Percentiles rank a stretch among this genome's conserved stretches.
These are phyloP conservation scores for Pouteria glomerata DNA, from an alignment of 148 eudicot species.

Conservation along the genomic window DNA sequence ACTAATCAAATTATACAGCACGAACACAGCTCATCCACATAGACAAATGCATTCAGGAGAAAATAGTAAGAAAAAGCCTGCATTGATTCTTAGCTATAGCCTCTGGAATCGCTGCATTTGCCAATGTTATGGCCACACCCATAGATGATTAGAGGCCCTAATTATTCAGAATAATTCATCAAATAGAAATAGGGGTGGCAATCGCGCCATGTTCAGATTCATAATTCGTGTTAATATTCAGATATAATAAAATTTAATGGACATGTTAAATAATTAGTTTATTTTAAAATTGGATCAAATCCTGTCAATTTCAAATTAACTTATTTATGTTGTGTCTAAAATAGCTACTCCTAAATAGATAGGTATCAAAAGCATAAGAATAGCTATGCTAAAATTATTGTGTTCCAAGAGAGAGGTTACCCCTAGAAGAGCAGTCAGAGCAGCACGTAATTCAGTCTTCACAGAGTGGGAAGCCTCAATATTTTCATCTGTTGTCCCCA, in stretches of 20 bases:
- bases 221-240: no score
- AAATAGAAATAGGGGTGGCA: no score
- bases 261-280: no score
- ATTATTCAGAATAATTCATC: background rate
- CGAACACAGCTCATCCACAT: no score
- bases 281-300: no score
- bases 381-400: background rate
- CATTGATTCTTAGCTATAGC: background rate
- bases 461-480: constrained; percentile 40
- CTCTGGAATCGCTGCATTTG: background rate
- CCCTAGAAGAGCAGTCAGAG: constrained; percentile 68
- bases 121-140: background rate
- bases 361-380: background rate
- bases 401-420: constrained; percentile 26
- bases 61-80: background rate
- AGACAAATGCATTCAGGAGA: background rate
- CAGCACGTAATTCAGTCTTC: constrained; percentile 59
- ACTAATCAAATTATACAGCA: no score
- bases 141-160: background rate
- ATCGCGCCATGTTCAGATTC: no score
- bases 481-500: constrained; percentile 47
- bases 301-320: no score
- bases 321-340: no score
- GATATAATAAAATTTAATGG: no score
- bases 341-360: no score